Evolutionary conservation across 106 monocot genomes (phyloP).

Genomic region (Dioscorea dumetorum): DNA sequence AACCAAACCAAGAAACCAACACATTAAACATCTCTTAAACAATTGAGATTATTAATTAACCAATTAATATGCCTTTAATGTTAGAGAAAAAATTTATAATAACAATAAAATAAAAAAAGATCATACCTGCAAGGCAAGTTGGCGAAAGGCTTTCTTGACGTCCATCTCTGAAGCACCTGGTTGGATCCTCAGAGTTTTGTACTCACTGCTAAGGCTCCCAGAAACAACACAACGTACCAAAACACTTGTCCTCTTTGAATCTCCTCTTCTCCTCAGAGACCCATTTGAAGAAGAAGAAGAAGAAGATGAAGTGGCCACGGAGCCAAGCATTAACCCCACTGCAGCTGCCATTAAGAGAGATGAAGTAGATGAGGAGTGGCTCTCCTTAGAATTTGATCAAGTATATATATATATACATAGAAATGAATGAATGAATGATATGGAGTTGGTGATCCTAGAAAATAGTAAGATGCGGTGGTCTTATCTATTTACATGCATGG

Average conservation of each 20-base stretch:
- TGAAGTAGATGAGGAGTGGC: too few relatives aligned
- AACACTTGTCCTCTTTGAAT: not conserved
- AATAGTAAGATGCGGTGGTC: too few relatives aligned
- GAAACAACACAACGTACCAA: not conserved
- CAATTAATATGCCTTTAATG: too few relatives aligned
- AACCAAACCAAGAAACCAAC: not conserved
- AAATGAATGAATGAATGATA: too few relatives aligned
- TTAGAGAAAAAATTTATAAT: too few relatives aligned
- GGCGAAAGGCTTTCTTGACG: constrained; percentile 80
- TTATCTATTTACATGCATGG: too few relatives aligned
- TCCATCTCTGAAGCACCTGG: constrained; percentile 85
- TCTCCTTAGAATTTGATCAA: too few relatives aligned
- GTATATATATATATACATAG: too few relatives aligned
- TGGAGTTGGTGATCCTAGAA: too few relatives aligned
- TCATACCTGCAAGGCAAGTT: constrained; percentile 69
- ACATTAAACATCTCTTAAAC: not conserved
- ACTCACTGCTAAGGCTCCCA: constrained; percentile 34
- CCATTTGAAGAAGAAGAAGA: not conserved
- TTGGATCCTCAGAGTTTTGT: constrained; percentile 47
- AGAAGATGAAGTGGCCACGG: not conserved
- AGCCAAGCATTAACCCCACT: not conserved
- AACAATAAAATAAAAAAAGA: not conserved
- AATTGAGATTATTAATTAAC: too few relatives aligned
- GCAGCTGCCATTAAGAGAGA: not conserved
- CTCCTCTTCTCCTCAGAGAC: not conserved